A percentile compares a stretch with the other conserved stretches of the same genome.
Conservation (phyloP, 1,284 basidiomycete species). For the Violaceomyces palustris region DNA sequence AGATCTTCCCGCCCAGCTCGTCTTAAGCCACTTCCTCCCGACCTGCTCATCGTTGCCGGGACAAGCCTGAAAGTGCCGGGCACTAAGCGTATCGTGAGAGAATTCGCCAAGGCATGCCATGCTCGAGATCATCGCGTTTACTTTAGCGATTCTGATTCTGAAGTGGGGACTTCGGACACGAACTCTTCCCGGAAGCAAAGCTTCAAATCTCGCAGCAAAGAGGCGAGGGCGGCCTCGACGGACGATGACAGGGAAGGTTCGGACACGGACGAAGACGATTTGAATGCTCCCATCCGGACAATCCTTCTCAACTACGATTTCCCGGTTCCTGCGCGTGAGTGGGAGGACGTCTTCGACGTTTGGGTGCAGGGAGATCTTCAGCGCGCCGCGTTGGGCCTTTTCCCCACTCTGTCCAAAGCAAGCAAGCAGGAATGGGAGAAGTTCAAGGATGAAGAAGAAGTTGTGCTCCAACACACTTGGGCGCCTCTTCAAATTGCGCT, state of each 20-base stretch:
- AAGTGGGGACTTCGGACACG: constrained; percentile 8
- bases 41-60: constrained; percentile 90
- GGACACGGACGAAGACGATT: constrained; percentile 27
- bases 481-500: constrained; percentile 15
- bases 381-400: constrained; percentile 44
- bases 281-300: constrained; percentile 60
- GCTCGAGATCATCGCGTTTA: constrained; percentile 45
- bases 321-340: constrained; percentile 75
- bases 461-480: constrained; percentile 17
- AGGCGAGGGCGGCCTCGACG: background rate
- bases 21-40: constrained; percentile 60
- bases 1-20: constrained; percentile 17
- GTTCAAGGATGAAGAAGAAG: constrained; percentile 13
- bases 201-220: no score
- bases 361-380: constrained; percentile 89
- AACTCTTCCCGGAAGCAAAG: no score
- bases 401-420: no score
- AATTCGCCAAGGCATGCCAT: constrained; percentile 80
- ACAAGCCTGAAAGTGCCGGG: constrained; percentile 93
- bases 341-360: constrained; percentile 84
- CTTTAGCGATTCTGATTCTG: constrained; percentile 31
- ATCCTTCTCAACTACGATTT: constrained; percentile 86
- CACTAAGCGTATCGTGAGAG: constrained; percentile 83
- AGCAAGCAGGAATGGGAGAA: no score
- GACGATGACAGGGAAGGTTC: constrained; percentile 4